Evolutionary conservation across 2,329 filamentous ascomycete genomes (phyloP), one percentile per base, ranked within the genome.

Genomic region (Calonectria fujianensis): DNA sequence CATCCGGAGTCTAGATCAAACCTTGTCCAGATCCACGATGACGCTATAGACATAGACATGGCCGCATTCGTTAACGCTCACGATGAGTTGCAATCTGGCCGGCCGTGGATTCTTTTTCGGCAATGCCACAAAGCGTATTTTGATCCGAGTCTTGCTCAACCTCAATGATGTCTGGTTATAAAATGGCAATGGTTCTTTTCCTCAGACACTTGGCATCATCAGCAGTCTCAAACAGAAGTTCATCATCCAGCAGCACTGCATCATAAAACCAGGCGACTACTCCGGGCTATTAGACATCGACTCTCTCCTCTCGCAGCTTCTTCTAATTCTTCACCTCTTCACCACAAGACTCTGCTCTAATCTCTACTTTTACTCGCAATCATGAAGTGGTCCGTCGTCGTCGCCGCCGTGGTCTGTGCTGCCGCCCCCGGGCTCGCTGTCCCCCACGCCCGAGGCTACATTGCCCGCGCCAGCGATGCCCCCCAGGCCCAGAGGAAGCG

Each of bases 161-260:
- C 35, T 63, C 24, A 6, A 63, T 41, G 37, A 41, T 63, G 57
- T 63, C 57, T 63, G 20, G 35, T 35, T 63, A 63, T 63, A 63
- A 63, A 37, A 29, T 41, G 16, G 14, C 8, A 39, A 45, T 41
- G 24, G 24, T 20, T 41, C 57, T 63, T 29, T 27, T 9, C 14
- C 11, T 10, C 6, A 61, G 14, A 18, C n/a, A 18, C 24, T 29
- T 27, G 16, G 13, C 57, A 39, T 39, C 32, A 61, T 41, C 35
- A 29, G 24, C 57, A 61, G 57, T 3, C 11, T 48, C 24, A 39
- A 16, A 39, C 13, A 10, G 20, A 61, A 16, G 20, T 8, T 3
- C 4, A 41, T 20, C 37, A 61, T 35, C 39, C n/a, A 7, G 13
- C 35, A 63, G 35, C 13, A 39, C 27, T 16, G 3, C 35, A 41